Percentiles rank a stretch among this genome's conserved stretches.
phyloP scores from a whole-genome alignment of 768 basidiomycete species.

The Punctularia strigosozonata region DNA sequence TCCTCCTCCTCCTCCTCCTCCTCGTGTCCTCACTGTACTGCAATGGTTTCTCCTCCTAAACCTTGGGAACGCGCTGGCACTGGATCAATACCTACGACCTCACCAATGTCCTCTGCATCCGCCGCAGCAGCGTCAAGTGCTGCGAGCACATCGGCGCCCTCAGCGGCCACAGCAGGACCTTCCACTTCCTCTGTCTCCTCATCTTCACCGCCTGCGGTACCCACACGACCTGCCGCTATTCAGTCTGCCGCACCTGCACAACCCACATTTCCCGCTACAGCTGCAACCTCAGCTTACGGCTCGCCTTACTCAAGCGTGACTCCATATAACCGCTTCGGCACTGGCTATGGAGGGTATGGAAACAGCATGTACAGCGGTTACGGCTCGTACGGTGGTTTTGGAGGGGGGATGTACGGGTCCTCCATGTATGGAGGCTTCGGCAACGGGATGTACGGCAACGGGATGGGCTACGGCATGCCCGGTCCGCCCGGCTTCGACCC shows the following conservation, averaged over 20 bases:
- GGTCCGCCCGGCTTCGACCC: slow-evolving; percentile 31
- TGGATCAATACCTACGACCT: slow-evolving; percentile 16
- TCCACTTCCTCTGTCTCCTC: slow-evolving; percentile 6
- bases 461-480: slow-evolving; percentile 28
- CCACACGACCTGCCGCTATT: slow-evolving; percentile 51
- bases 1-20: neutral
- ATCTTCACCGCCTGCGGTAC: slow-evolving; percentile 32
- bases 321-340: slow-evolving; percentile 30
- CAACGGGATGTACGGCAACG: slow-evolving; percentile 33
- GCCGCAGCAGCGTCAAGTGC: slow-evolving; percentile 15
- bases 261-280: slow-evolving; percentile 20
- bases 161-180: slow-evolving; percentile 3
- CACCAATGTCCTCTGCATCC: slow-evolving; percentile 16
- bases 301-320: slow-evolving; percentile 29
- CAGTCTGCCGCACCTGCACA: slow-evolving; percentile 12
- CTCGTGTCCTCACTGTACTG: neutral
- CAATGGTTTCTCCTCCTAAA: slow-evolving; percentile 79
- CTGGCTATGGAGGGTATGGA: slow-evolving; percentile 22
- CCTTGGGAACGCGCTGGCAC: slow-evolving; percentile 70
- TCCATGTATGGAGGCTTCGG: slow-evolving; percentile 25
- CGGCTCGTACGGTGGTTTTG: slow-evolving; percentile 23
- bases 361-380: slow-evolving; percentile 33
- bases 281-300: slow-evolving; percentile 16
- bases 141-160: slow-evolving; percentile 6
- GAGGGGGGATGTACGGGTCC: slow-evolving; percentile 21